These are phyloP conservation scores for Ceratobasidium sp. DNA, from an alignment of 1,284 basidiomycete species.

Conservation along the genomic window DNA sequence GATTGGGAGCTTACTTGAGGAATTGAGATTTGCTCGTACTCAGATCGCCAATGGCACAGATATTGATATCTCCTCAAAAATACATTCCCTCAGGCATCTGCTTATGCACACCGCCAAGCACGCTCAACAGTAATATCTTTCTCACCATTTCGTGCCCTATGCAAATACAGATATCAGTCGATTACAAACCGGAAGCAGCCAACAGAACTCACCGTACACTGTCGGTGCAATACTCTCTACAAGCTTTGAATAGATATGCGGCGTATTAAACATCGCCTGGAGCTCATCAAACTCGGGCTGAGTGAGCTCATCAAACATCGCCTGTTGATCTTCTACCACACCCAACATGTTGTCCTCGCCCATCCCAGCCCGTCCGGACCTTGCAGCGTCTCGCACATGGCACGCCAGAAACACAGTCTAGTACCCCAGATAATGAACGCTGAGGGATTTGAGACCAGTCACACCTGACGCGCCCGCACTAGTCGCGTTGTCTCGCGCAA, in stretches of 20 bases:
- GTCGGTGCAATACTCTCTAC: conserved; percentile 98
- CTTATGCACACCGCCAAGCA: conserved; percentile 99
- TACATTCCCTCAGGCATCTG: conserved; percentile 97
- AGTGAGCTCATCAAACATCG: conserved; percentile 89
- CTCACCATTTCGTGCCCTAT: conserved; percentile 94
- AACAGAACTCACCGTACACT: conserved; percentile 75
- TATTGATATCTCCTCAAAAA: conserved; percentile 97
- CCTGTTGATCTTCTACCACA: conserved; percentile 69
- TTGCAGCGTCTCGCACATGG: conserved; percentile 92
- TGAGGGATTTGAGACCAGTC: conserved; percentile 92
- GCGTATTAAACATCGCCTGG: conserved; percentile 90
- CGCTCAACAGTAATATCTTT: conserved; percentile 96
- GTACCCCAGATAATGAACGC: conserved; percentile 96
- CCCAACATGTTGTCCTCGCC: conserved; percentile 41
- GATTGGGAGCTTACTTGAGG: conserved; percentile 78
- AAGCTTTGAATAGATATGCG: conserved; percentile 93
- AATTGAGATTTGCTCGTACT: conserved; percentile 98
- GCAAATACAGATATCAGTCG: neutral
- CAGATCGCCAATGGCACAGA: conserved; percentile 98
- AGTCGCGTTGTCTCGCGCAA: conserved; percentile 85
- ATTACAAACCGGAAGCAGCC: neutral
- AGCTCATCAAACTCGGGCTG: conserved; percentile 96
- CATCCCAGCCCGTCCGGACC: conserved; percentile 67
- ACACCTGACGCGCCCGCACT: conserved; percentile 82
- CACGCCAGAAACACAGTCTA: conserved; percentile 99